Evolutionary conservation across 768 basidiomycete species (phyloP).

Genomic region (Rhizopogon vinicolor): DNA sequence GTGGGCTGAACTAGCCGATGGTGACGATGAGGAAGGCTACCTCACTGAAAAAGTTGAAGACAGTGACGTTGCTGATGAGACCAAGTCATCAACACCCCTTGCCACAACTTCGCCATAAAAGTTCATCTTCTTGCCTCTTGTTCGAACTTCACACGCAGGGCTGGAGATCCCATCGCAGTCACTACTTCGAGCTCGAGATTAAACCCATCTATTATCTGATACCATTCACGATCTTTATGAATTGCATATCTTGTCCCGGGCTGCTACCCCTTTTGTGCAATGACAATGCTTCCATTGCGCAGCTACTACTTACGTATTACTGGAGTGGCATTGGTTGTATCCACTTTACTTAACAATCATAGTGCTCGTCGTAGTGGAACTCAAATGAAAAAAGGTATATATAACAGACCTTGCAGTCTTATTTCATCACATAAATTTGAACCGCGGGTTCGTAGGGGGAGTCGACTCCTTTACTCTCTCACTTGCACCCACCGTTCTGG

Average conservation of each 20-base stretch:
- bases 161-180: background rate
- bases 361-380: too few species aligned
- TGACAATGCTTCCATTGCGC: background rate
- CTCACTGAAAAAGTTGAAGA: constrained; percentile 25
- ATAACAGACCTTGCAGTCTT: too few species aligned
- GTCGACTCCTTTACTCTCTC: too few species aligned
- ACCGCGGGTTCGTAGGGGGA: too few species aligned
- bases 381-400: too few species aligned
- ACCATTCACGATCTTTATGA: background rate
- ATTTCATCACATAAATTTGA: too few species aligned
- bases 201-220: background rate
- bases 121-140: background rate
- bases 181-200: background rate
- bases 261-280: too few species aligned
- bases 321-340: too few species aligned
- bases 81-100: constrained; percentile 2
- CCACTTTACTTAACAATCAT: too few species aligned
- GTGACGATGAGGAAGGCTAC: constrained; percentile 41
- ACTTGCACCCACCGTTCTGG: constrained; percentile 5
- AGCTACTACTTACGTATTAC: background rate
- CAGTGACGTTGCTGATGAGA: constrained; percentile 5
- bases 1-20: constrained; percentile 78
- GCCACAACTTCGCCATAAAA: background rate
- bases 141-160: background rate
- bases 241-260: background rate